Conservation (phyloP, 1,284 basidiomycete species). For the Ustilago vetiveriae region DNA sequence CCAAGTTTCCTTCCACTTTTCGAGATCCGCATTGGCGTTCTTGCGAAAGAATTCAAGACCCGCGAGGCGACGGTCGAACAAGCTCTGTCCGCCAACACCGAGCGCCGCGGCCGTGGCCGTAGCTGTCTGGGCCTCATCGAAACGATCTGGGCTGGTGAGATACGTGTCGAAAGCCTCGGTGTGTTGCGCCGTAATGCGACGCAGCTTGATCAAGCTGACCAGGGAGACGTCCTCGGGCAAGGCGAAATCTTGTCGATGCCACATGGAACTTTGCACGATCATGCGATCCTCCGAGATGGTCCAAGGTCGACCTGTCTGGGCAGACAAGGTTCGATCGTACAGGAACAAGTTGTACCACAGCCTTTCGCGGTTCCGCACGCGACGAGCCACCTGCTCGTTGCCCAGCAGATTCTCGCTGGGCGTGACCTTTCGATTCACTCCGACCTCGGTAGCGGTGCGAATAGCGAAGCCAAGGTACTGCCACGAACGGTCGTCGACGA, state of each 20-base stretch:
- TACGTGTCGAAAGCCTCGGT: slow-evolving; percentile 49
- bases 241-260: slow-evolving; percentile 59
- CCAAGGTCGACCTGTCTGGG: slow-evolving; percentile 57
- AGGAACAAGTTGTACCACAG: slow-evolving; percentile 60
- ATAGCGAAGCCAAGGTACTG: slow-evolving; percentile 61
- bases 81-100: slow-evolving; percentile 43
- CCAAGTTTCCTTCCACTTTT: slow-evolving; percentile 60
- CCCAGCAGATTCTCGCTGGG: slow-evolving; percentile 43
- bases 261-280: slow-evolving; percentile 50
- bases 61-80: slow-evolving; percentile 40
- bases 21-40: slow-evolving; percentile 52
- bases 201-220: slow-evolving; percentile 56
- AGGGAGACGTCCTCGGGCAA: slow-evolving; percentile 55
- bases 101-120: slow-evolving; percentile 41
- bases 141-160: slow-evolving; percentile 39
- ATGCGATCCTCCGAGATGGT: slow-evolving; percentile 55
- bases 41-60: slow-evolving; percentile 54
- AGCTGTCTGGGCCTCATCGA: slow-evolving; percentile 44
- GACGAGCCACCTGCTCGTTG: slow-evolving; percentile 55
- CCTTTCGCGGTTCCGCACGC: slow-evolving; percentile 53
- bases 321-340: slow-evolving; percentile 55
- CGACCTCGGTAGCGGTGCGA: slow-evolving; percentile 59
- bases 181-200: slow-evolving; percentile 50
- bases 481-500: slow-evolving; percentile 61
- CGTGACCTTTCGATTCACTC: slow-evolving; percentile 54